phyloP scores from a whole-genome alignment of 768 basidiomycete genomes.

The Rhizopogon salebrosus region DNA sequence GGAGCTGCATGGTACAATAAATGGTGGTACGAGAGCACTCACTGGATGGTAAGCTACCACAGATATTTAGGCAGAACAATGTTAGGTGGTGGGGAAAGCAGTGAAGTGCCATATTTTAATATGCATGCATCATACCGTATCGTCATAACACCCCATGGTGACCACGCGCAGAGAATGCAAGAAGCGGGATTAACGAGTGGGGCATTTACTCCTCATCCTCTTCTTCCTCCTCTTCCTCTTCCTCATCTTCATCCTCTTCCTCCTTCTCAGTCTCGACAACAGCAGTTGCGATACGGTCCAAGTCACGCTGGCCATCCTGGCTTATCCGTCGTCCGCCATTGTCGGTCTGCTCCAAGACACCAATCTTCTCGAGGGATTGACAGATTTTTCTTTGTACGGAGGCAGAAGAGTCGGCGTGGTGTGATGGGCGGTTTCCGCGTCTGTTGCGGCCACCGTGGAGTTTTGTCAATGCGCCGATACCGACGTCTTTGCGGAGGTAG shows the following conservation, averaged over 20 bases:
- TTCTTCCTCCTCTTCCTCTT: slow-evolving; percentile 49
- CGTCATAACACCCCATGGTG: slow-evolving; percentile 15
- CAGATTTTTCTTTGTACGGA: slow-evolving; percentile 93
- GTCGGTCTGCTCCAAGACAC: slow-evolving; percentile 88
- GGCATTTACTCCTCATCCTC: slow-evolving; percentile 37
- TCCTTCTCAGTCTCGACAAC: slow-evolving; percentile 77
- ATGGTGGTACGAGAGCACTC: background rate
- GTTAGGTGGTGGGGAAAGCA: slow-evolving; percentile 5
- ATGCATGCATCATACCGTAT: slow-evolving; percentile 41
- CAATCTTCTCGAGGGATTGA: slow-evolving; percentile 98
- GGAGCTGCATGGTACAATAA: background rate
- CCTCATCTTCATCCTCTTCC: slow-evolving; percentile 71
- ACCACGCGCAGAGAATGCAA: slow-evolving; percentile 19
- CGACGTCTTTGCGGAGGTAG: slow-evolving; percentile 97
- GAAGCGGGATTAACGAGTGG: slow-evolving; percentile 13
- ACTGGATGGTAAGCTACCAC: background rate
- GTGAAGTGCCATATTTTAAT: slow-evolving; percentile 24
- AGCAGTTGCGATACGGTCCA: slow-evolving; percentile 90
- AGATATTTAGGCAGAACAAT: background rate
- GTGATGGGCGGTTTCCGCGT: slow-evolving; percentile 94
- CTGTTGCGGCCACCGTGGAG: slow-evolving; percentile 95
- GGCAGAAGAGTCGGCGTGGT: slow-evolving; percentile 82
- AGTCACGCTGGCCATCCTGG: slow-evolving; percentile 94
- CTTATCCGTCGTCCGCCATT: slow-evolving; percentile 95
- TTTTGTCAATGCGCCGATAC: slow-evolving; percentile 90